Evolutionary conservation across 2,329 filamentous ascomycete species (phyloP).

Genomic region (Alternaria atra): DNA sequence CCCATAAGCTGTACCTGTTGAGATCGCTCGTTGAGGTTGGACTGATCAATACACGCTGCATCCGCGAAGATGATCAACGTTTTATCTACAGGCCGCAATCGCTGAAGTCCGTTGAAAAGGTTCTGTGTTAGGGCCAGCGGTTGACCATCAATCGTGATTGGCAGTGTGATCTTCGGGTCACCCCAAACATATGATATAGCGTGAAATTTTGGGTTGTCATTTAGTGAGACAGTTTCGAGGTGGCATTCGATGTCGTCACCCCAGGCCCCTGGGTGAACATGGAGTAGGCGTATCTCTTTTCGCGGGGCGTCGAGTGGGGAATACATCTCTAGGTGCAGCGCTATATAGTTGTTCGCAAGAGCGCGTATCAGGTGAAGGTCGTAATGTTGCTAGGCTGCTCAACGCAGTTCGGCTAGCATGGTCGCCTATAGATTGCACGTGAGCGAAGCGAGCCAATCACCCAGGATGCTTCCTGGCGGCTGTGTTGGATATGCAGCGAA

Average conservation of each 20-base stretch:
- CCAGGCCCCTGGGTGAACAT: neutral
- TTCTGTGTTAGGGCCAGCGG: neutral
- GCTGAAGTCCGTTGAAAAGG: neutral
- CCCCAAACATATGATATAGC: conserved; percentile 14
- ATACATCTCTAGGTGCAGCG: neutral
- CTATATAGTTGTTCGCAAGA: neutral
- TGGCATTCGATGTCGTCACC: neutral
- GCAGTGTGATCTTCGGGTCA: neutral
- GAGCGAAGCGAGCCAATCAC: neutral
- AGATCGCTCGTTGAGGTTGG: conserved; percentile 7
- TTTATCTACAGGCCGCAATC: neutral
- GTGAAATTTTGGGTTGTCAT: conserved; percentile 7
- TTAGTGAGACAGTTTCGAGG: neutral
- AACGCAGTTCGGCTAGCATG: neutral
- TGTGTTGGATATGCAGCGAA: neutral
- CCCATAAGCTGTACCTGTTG: conserved; percentile 20
- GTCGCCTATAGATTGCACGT: neutral
- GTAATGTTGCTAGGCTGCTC: neutral
- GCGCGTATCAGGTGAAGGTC: neutral
- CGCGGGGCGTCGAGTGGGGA: neutral
- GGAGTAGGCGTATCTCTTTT: conserved; percentile 10
- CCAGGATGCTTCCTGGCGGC: neutral
- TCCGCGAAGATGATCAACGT: conserved; percentile 11
- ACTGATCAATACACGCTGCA: conserved; percentile 27
- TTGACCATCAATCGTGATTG: conserved; percentile 1